These are phyloP conservation scores for Cordyceps militaris DNA, from an alignment of 2,329 filamentous ascomycete genomes.

Conservation along the genomic window DNA sequence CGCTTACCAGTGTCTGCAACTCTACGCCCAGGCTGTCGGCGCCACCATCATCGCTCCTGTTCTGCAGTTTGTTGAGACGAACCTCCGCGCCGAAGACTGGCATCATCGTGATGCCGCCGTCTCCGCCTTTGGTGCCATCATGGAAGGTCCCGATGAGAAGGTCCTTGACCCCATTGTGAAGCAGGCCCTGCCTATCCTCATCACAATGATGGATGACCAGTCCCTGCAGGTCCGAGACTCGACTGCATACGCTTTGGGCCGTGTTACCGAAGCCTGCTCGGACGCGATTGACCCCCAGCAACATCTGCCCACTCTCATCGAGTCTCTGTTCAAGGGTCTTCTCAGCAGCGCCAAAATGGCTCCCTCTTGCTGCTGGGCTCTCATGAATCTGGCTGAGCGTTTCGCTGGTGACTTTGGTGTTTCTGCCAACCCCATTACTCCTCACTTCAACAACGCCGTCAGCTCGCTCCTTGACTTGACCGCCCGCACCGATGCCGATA, in stretches of 20 bases:
- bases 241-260: constrained; percentile 88
- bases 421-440: constrained; percentile 72
- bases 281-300: constrained; percentile 80
- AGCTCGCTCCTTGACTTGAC: constrained; percentile 80
- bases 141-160: constrained; percentile 95
- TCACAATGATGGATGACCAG: constrained; percentile 84
- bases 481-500: constrained; percentile 73
- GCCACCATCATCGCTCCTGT: constrained; percentile 79
- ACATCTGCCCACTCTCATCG: constrained; percentile 79
- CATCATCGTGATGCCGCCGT: constrained; percentile 91
- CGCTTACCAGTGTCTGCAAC: constrained; percentile 90
- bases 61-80: constrained; percentile 82
- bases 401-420: constrained; percentile 83
- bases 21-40: constrained; percentile 89
- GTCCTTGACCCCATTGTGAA: constrained; percentile 90
- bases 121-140: constrained; percentile 94
- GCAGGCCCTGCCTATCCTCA: constrained; percentile 85
- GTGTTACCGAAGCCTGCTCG: constrained; percentile 89
- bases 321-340: constrained; percentile 82
- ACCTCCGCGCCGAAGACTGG: constrained; percentile 89
- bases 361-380: constrained; percentile 94
- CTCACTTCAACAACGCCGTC: constrained; percentile 90
- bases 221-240: constrained; percentile 92
- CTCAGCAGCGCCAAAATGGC: constrained; percentile 94
- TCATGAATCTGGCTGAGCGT: constrained; percentile 96